phyloP scores from a whole-genome alignment of 495 filamentous ascomycete genomes.

The Podospora didyma region DNA sequence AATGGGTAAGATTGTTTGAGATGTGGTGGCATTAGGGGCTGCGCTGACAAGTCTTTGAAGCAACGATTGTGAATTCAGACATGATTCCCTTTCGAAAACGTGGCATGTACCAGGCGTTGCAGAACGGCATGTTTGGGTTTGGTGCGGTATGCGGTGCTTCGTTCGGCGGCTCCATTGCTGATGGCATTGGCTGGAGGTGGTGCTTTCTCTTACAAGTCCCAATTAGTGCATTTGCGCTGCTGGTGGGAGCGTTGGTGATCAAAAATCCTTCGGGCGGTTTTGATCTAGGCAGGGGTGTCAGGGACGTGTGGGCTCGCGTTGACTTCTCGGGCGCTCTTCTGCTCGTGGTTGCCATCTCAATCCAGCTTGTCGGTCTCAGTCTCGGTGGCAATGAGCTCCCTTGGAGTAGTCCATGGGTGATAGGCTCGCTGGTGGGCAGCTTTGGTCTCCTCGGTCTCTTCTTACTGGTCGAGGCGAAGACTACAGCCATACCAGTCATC shows the following conservation, averaged over 20 bases:
- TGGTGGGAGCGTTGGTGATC: conserved; percentile 52
- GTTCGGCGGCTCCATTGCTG: conserved; percentile 46
- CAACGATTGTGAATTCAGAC: conserved; percentile 63
- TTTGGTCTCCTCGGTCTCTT: conserved; percentile 46
- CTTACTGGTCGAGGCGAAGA: conserved; percentile 51
- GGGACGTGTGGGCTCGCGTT: conserved; percentile 50
- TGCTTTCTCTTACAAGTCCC: conserved; percentile 49
- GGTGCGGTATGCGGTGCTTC: conserved; percentile 46
- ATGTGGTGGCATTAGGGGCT: background rate
- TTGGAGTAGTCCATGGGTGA: conserved; percentile 54
- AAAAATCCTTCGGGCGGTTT: conserved; percentile 34
- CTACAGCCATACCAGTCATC: conserved; percentile 57
- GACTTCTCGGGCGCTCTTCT: conserved; percentile 53
- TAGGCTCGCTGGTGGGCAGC: conserved; percentile 50
- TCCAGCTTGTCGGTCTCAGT: conserved; percentile 56
- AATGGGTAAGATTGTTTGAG: conserved; percentile 39
- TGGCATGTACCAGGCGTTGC: conserved; percentile 62
- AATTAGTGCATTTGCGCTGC: conserved; percentile 49
- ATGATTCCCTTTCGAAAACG: conserved; percentile 60
- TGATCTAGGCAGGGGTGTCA: conserved; percentile 17
- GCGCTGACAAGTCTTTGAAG: conserved; percentile 24
- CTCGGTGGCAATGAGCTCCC: conserved; percentile 60
- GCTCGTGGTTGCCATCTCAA: conserved; percentile 54
- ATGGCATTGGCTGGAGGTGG: conserved; percentile 48
- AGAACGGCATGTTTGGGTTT: conserved; percentile 60